Percentiles rank a stretch among this genome's conserved stretches.
Evolutionary conservation across 176 grass and related monocot species (phyloP).

Genomic region (Oryza rufipogon): DNA sequence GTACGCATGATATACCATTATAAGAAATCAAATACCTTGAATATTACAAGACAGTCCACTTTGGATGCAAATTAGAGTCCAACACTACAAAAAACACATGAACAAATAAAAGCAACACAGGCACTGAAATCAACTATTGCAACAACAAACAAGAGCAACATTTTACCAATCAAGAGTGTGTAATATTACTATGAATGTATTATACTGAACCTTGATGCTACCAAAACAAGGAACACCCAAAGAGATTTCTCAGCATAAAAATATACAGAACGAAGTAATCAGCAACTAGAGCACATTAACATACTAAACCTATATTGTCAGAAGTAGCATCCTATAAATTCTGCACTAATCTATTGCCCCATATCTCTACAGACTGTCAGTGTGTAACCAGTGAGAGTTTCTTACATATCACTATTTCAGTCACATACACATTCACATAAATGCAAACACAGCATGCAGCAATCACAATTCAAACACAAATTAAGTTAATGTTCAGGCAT

Average conservation of each 20-base stretch:
- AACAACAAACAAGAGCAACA: slow-evolving; percentile 1
- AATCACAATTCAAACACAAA: slow-evolving; percentile 18
- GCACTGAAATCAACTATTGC: not conserved
- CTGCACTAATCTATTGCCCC: not conserved
- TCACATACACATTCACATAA: slow-evolving; percentile 12
- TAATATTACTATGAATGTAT: not conserved
- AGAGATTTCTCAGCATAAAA: not conserved
- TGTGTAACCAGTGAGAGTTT: not conserved
- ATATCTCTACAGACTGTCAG: not conserved
- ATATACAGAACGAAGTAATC: not conserved
- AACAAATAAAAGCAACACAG: not conserved
- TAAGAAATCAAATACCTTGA: slow-evolving; percentile 28
- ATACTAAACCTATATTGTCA: slow-evolving; percentile 16
- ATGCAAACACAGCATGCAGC: not conserved
- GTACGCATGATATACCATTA: not conserved
- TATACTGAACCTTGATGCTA: not conserved
- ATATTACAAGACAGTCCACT: not conserved
- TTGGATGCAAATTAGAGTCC: not conserved
- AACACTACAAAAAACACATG: slow-evolving; percentile 6
- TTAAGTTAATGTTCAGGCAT: slow-evolving; percentile 17
- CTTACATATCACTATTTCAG: not conserved
- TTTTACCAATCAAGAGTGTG: not conserved
- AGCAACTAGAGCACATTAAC: not conserved
- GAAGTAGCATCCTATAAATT: not conserved
- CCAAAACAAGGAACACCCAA: slow-evolving; percentile 1